Conservation (phyloP, 75 land plant genomes). For the Selaginella moellendorffii region DNA sequence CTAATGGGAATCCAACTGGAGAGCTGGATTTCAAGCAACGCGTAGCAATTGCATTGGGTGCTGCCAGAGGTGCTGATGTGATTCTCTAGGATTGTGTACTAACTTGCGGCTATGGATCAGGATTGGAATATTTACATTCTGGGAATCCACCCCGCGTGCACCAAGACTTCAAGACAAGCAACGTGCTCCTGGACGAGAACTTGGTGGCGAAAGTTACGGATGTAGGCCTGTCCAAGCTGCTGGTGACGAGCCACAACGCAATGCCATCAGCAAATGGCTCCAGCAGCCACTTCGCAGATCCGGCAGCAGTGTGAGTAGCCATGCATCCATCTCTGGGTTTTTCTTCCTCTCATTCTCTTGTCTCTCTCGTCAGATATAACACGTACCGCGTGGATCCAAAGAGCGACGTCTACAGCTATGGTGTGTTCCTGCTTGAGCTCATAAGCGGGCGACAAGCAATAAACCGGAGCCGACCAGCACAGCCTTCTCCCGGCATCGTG, state of each 20-base stretch:
- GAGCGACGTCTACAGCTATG: constrained; percentile 22
- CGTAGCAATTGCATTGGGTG: constrained; percentile 61
- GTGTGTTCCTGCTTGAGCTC: constrained; percentile 21
- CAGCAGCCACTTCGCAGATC: constrained; percentile 12
- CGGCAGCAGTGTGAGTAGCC: constrained; percentile 6
- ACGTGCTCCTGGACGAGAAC: constrained; percentile 72
- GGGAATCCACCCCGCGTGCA: constrained; percentile 48
- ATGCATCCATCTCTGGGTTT: background rate
- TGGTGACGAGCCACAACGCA: constrained; percentile 8
- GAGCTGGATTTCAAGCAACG: constrained; percentile 72
- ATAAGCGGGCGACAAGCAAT: constrained; percentile 20
- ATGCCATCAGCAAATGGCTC: constrained; percentile 2
- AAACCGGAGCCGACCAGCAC: background rate
- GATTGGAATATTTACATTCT: constrained; percentile 49
- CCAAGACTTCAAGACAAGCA: constrained; percentile 57
- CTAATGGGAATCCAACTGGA: constrained; percentile 32
- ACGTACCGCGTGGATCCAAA: background rate
- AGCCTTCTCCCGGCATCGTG: constrained; percentile 11
- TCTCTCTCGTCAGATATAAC: constrained; percentile 3
- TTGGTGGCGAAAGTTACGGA: constrained; percentile 70
- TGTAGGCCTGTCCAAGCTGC: constrained; percentile 42
- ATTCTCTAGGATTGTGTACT: background rate
- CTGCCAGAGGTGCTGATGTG: constrained; percentile 53
- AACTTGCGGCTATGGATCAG: constrained; percentile 21
- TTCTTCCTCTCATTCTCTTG: constrained; percentile 8